These are phyloP conservation scores for Dovyalis caffra DNA, from an alignment of 345 rosid species.

Conservation along the genomic window DNA sequence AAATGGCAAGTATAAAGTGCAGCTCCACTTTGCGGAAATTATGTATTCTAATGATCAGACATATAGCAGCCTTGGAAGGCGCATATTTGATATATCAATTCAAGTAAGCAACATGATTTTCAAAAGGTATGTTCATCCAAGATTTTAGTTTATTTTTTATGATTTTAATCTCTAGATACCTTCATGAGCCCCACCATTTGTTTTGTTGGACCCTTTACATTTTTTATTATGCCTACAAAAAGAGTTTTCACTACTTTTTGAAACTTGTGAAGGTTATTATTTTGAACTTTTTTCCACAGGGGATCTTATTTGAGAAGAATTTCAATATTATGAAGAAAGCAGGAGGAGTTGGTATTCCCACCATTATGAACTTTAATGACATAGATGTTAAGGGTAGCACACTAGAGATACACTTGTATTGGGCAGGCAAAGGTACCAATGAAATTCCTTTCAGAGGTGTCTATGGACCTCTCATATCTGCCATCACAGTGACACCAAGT, in stretches of 20 bases:
- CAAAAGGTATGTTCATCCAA: not conserved
- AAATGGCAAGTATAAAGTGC: conserved; percentile 53
- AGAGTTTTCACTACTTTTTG: no score
- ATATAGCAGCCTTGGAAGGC: conserved; percentile 60
- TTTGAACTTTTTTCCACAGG: conserved; percentile 39
- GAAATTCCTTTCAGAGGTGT: conserved; percentile 58
- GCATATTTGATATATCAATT: conserved; percentile 70
- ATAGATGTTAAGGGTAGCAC: conserved; percentile 55
- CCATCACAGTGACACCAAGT: conserved; percentile 70
- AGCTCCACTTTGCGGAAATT: conserved; percentile 86
- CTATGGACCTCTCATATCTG: conserved; percentile 89
- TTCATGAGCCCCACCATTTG: not conserved
- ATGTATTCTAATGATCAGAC: conserved; percentile 51
- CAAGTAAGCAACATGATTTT: conserved; percentile 48
- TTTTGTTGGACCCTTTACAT: not conserved
- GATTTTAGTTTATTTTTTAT: not conserved
- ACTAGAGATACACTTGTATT: conserved; percentile 67
- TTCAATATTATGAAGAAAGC: conserved; percentile 68
- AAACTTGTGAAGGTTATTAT: no score
- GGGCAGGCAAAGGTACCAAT: conserved; percentile 89
- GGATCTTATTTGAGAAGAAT: conserved; percentile 43
- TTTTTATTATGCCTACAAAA: not conserved
- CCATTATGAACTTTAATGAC: conserved; percentile 26
- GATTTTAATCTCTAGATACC: no score
- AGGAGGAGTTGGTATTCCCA: conserved; percentile 61